phyloP scores from a whole-genome alignment of 805 yeast species.

The Candida qinlingensis region DNA sequence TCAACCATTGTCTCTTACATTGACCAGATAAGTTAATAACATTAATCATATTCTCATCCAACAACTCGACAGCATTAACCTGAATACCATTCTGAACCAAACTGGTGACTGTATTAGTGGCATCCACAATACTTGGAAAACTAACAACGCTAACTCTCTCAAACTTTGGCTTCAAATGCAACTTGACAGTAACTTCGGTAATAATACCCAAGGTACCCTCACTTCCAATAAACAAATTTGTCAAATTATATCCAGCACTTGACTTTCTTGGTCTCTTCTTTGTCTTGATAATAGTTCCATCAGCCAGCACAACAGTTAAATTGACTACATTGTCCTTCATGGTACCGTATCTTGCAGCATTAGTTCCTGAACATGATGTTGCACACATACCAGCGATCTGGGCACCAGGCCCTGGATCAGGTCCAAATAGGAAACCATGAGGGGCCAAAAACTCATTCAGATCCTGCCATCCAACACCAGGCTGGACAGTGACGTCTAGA shows the following conservation, averaged over 20 bases:
- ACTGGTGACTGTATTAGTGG: conserved; percentile 61
- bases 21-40: conserved; percentile 55
- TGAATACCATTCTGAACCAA: conserved; percentile 57
- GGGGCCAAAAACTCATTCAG: conserved; percentile 45
- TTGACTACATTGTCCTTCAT: conserved; percentile 67
- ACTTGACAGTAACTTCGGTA: conserved; percentile 68
- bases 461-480: conserved; percentile 77
- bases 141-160: conserved; percentile 68
- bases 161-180: conserved; percentile 55
- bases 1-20: conserved; percentile 47
- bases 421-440: conserved; percentile 57
- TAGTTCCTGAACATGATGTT: conserved; percentile 76
- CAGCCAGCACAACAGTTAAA: conserved; percentile 71
- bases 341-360: conserved; percentile 73
- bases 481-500: conserved; percentile 66
- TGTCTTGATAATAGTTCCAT: conserved; percentile 72
- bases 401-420: conserved; percentile 79
- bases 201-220: conserved; percentile 79
- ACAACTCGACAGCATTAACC: conserved; percentile 66
- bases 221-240: conserved; percentile 67
- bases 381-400: conserved; percentile 73
- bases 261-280: conserved; percentile 68
- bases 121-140: conserved; percentile 63
- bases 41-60: conserved; percentile 68
- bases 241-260: conserved; percentile 73